phyloP scores from a whole-genome alignment of 345 rosid genomes.

The Adansonia digitata region DNA sequence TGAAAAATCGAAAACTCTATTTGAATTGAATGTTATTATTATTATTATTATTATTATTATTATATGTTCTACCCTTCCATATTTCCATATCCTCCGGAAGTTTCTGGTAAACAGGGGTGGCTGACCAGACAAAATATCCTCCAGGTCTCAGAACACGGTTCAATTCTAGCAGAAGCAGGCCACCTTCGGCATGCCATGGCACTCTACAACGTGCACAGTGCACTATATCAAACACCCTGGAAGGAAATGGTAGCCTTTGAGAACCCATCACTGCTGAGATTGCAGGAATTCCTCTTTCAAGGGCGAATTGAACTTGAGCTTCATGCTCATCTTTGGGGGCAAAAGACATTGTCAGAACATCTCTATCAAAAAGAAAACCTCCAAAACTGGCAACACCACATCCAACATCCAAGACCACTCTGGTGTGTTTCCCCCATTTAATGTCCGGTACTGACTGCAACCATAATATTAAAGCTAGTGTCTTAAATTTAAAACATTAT shows the following conservation, averaged over 20 bases:
- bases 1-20: not conserved
- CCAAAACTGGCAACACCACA: slow-evolving; percentile 98
- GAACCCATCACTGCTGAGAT: slow-evolving; percentile 98
- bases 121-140: slow-evolving; percentile 93
- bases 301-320: slow-evolving; percentile 96
- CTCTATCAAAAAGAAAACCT: slow-evolving; percentile 76
- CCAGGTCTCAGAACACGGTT: slow-evolving; percentile 85
- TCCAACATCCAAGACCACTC: slow-evolving; percentile 81
- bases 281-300: slow-evolving; percentile 94
- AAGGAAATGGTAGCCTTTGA: slow-evolving; percentile 75
- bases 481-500: not conserved
- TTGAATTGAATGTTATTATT: not conserved
- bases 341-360: slow-evolving; percentile 87
- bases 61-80: slow-evolving; percentile 58
- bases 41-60: too few species aligned
- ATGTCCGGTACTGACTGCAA: slow-evolving; percentile 62
- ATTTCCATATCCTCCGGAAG: slow-evolving; percentile 64
- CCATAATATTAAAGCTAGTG: not conserved
- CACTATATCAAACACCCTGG: slow-evolving; percentile 78
- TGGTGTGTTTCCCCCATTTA: slow-evolving; percentile 75
- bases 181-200: slow-evolving; percentile 82
- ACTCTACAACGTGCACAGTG: slow-evolving; percentile 98
- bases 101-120: slow-evolving; percentile 89
- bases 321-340: slow-evolving; percentile 98
- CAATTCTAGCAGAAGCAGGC: slow-evolving; percentile 74